Evolutionary conservation across 176 grass and related monocot genomes (phyloP), one percentile per base, ranked within the genome.

Genomic region (Phoenix roebelenii): DNA sequence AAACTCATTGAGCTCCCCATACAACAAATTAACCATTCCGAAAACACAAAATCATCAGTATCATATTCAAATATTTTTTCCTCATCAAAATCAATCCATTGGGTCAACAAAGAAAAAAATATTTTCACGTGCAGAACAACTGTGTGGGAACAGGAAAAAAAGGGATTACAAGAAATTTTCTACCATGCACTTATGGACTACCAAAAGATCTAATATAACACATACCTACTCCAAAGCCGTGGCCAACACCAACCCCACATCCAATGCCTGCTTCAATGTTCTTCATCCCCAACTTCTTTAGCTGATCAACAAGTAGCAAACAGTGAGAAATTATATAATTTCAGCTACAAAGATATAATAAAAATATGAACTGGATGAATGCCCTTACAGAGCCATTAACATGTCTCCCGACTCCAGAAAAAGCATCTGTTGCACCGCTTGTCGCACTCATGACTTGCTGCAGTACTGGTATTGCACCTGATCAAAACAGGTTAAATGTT

Each of bases 141-240:
- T 30, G 4, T 5, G 28, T 6, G 5, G 28, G 28, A 30, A 30
- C 28, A 30, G 28, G 28, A 1, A 5, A 30, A 4, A 30, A 30
- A 6, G 5, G 28, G 28, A 30, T 6, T 30, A 6, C 5, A 30
- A 30, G 28, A 12, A 44, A 44, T 12, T 7, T 44, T 44, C 9
- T 44, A 12, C 35, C 6, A 44, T 14, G 35, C 35, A 44, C 9
- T 44, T 14, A 10, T 44, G 7, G 9, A 44, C 35, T 14, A 12
- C 35, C 35, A 44, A 12, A 44, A 44, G 35, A 3, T 9, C 35
- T 44, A 14, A 7, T 44, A 44, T 44, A 44, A 44, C 35, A 44
- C 25, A 29, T 88, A 98, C 93, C 87, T 78, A 92, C 89, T 61
- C 93, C 87, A 78, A 92, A 98, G 55, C 84, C 87, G 72, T 98